These are phyloP conservation scores for Tolypocladium album DNA, from an alignment of 2,329 filamentous ascomycete genomes.

Conservation along the genomic window DNA sequence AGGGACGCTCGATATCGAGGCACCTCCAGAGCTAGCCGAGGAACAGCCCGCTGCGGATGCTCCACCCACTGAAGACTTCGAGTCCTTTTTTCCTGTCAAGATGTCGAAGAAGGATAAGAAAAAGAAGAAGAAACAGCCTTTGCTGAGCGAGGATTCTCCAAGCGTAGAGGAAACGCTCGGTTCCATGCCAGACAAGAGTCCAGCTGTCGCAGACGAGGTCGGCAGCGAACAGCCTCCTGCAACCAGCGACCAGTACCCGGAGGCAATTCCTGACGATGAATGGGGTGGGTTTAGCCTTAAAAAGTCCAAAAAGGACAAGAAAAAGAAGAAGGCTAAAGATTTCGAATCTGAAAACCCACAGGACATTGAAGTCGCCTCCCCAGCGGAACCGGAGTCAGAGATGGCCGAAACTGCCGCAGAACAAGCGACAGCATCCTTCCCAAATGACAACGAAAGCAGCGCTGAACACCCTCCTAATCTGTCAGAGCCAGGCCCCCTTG, in stretches of 20 bases:
- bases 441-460: conserved; percentile 2
- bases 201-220: conserved; percentile 6
- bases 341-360: conserved; percentile 16
- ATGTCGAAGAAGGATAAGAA: conserved; percentile 24
- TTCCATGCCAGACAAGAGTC: conserved; percentile 8
- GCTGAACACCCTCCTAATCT: conserved; percentile 5
- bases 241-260: conserved; percentile 11
- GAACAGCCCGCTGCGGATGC: neutral
- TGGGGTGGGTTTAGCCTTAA: conserved; percentile 17
- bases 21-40: neutral
- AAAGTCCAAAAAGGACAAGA: conserved; percentile 20
- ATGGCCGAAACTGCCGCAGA: conserved; percentile 9
- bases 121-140: conserved; percentile 19
- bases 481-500: neutral
- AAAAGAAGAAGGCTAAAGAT: conserved; percentile 22
- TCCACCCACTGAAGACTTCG: neutral
- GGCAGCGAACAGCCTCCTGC: conserved; percentile 9
- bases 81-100: conserved; percentile 10
- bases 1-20: neutral
- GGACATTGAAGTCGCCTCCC: conserved; percentile 14
- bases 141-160: neutral
- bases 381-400: conserved; percentile 7
- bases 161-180: neutral
- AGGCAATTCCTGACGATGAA: conserved; percentile 17
- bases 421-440: conserved; percentile 9